These are phyloP conservation scores for Colletotrichum higginsianum DNA, from an alignment of 2,329 filamentous ascomycete species.

Conservation along the genomic window DNA sequence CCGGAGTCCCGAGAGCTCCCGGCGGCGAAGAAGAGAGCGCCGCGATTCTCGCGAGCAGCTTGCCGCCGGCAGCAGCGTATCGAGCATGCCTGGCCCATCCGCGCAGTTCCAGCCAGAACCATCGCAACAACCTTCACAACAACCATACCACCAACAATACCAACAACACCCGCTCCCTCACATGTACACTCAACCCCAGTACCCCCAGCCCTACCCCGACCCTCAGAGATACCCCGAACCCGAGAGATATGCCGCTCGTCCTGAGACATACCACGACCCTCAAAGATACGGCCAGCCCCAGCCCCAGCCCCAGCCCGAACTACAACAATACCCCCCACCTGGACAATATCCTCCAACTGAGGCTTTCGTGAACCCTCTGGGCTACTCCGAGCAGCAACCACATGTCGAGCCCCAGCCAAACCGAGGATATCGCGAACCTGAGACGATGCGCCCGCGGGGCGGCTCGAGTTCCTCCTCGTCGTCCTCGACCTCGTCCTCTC, in stretches of 20 bases:
- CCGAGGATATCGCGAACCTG: slow-evolving; percentile 31
- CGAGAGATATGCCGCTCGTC: slow-evolving; percentile 17
- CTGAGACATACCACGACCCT: slow-evolving; percentile 32
- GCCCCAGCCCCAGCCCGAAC: slow-evolving; percentile 30
- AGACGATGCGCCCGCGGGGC: slow-evolving; percentile 48
- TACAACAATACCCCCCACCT: slow-evolving; percentile 41
- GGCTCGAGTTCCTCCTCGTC: slow-evolving; percentile 58
- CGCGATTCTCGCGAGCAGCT: slow-evolving; percentile 41
- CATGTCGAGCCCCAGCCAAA: slow-evolving; percentile 34
- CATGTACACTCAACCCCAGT: slow-evolving; percentile 45
- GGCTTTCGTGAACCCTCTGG: slow-evolving; percentile 21
- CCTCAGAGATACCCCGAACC: slow-evolving; percentile 44
- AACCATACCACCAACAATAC: slow-evolving; percentile 8
- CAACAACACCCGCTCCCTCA: slow-evolving; percentile 25
- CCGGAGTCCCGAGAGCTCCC: slow-evolving; percentile 69
- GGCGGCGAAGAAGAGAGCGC: slow-evolving; percentile 59
- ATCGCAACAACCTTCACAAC: slow-evolving; percentile 9
- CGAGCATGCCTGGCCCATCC: slow-evolving; percentile 33
- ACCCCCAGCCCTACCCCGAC: slow-evolving; percentile 41
- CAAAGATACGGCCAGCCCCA: slow-evolving; percentile 32
- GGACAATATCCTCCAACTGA: slow-evolving; percentile 24
- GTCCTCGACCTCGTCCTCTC: slow-evolving; percentile 70
- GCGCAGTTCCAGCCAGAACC: slow-evolving; percentile 25
- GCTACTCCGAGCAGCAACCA: slow-evolving; percentile 28
- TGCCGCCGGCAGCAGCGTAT: slow-evolving; percentile 23